Evolutionary conservation across 257 asterid genomes (phyloP).

Genomic region (Solanum lycopersicoides): DNA sequence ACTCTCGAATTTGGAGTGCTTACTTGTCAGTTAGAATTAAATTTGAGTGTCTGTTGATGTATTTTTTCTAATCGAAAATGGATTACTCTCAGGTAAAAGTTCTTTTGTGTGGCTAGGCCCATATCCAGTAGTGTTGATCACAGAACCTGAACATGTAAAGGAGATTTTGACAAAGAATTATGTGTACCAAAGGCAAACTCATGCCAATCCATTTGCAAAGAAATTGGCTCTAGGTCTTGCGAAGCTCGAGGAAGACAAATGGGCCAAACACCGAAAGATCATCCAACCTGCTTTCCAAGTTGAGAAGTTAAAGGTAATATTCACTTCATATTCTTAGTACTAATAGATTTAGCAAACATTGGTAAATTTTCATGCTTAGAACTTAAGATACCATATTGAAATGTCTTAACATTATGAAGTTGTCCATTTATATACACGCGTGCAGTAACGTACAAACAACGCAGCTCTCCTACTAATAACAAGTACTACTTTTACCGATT

Average conservation of each 20-base stretch:
- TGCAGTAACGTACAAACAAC: too few relatives aligned
- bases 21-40: background rate
- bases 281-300: slow-evolving; percentile 54
- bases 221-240: slow-evolving; percentile 26
- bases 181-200: slow-evolving; percentile 13
- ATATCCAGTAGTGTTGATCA: slow-evolving; percentile 23
- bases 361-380: background rate
- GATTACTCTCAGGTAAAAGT: slow-evolving; percentile 26
- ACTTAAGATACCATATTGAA: background rate
- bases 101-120: slow-evolving; percentile 48
- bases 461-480: too few relatives aligned
- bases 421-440: too few relatives aligned
- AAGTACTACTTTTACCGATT: too few relatives aligned
- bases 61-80: background rate
- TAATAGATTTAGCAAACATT: too few relatives aligned
- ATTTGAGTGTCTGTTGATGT: background rate
- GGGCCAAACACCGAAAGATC: slow-evolving; percentile 52
- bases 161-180: slow-evolving; percentile 25
- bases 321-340: background rate
- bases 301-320: slow-evolving; percentile 17
- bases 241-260: slow-evolving; percentile 25
- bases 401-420: background rate
- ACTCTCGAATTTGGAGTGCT: background rate
- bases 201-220: slow-evolving; percentile 24
- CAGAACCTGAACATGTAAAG: slow-evolving; percentile 32